Percentiles rank a stretch among this genome's conserved stretches.
phyloP scores from a whole-genome alignment of 2,329 filamentous ascomycete genomes.

The Colletotrichum gigasporum region DNA sequence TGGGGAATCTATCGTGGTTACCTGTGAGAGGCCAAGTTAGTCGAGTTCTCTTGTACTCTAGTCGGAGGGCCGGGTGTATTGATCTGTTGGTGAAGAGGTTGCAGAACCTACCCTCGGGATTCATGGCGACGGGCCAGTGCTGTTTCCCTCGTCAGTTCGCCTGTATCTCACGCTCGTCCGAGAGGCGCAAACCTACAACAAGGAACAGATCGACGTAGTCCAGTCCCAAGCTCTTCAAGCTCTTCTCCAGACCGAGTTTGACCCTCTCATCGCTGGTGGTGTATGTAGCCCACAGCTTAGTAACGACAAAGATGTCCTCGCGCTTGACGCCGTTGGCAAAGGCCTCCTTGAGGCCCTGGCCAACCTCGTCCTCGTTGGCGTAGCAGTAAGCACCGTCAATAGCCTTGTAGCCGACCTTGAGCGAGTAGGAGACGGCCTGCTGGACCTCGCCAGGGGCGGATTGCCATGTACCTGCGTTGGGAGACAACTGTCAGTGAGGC shows the following conservation, averaged over 20 bases:
- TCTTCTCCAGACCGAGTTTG: slow-evolving; percentile 76
- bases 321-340: slow-evolving; percentile 77
- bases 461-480: slow-evolving; percentile 71
- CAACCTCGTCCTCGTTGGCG: slow-evolving; percentile 85
- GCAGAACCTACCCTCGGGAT: slow-evolving; percentile 70
- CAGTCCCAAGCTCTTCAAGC: slow-evolving; percentile 76
- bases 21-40: slow-evolving; percentile 46
- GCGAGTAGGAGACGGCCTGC: slow-evolving; percentile 66
- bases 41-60: slow-evolving; percentile 36
- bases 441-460: slow-evolving; percentile 66
- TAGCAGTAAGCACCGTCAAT: slow-evolving; percentile 82
- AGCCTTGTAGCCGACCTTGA: slow-evolving; percentile 65
- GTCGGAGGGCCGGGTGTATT: too few species aligned
- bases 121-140: slow-evolving; percentile 87
- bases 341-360: slow-evolving; percentile 78
- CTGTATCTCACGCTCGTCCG: too few species aligned
- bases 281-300: slow-evolving; percentile 87
- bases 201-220: slow-evolving; percentile 86
- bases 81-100: too few species aligned
- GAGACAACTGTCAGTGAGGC: slow-evolving; percentile 26
- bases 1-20: slow-evolving; percentile 80
- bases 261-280: slow-evolving; percentile 64
- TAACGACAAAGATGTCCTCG: slow-evolving; percentile 84
- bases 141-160: slow-evolving; percentile 34
- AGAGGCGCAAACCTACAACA: slow-evolving; percentile 57